Evolutionary conservation across 495 filamentous ascomycete species (phyloP).

Genomic region (Penicillium salamii): DNA sequence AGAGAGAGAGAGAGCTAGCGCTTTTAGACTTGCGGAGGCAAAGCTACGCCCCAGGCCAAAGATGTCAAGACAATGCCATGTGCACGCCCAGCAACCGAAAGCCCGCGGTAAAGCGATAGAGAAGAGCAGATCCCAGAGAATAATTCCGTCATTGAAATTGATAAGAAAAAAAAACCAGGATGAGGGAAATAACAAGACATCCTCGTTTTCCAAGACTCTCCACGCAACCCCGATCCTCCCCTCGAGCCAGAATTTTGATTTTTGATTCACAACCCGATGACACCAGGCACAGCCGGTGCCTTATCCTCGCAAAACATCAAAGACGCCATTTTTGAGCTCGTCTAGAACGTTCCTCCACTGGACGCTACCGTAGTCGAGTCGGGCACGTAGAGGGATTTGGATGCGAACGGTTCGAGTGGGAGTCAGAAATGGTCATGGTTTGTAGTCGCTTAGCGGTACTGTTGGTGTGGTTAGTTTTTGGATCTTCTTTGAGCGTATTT

Average conservation of each 20-base stretch:
- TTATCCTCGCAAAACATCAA: constrained; percentile 10
- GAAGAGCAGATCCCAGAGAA: constrained; percentile 19
- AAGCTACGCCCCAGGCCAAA: neutral
- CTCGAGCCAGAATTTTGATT: constrained; percentile 14
- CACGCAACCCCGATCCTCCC: constrained; percentile 24
- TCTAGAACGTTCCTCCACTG: constrained; percentile 20
- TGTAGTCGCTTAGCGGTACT: constrained; percentile 53
- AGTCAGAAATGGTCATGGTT: constrained; percentile 30
- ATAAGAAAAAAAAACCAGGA: constrained; percentile 30
- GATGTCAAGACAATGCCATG: neutral
- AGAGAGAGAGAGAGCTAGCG: no score
- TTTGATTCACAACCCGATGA: constrained; percentile 17
- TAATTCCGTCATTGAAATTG: constrained; percentile 40
- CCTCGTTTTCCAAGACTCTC: constrained; percentile 28
- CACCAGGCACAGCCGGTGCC: constrained; percentile 14
- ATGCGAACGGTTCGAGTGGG: constrained; percentile 35
- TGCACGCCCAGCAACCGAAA: neutral
- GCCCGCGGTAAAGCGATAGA: neutral
- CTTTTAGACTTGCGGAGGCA: no score
- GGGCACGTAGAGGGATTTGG: constrained; percentile 25
- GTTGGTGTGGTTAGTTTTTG: constrained; percentile 16
- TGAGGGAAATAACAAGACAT: constrained; percentile 27
- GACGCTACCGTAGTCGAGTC: constrained; percentile 19
- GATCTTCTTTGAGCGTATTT: neutral
- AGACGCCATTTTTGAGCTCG: constrained; percentile 11